Evolutionary conservation across 805 yeast genomes (phyloP).

Genomic region (Cyberlindnera euphorbiiphila): DNA sequence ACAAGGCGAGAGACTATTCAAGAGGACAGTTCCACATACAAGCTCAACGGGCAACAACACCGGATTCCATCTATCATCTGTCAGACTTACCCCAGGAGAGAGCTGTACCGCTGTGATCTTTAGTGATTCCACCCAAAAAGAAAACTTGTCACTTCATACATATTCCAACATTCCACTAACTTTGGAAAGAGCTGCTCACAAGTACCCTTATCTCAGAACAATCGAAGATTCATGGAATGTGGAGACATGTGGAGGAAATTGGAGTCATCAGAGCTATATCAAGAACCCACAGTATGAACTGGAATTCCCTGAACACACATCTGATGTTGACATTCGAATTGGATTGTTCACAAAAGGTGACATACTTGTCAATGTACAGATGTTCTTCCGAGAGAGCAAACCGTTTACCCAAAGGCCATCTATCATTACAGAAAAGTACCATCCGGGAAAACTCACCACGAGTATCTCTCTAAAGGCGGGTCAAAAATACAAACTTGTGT

Average conservation of each 20-base stretch:
- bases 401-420: constrained; percentile 33
- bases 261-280: constrained; percentile 42
- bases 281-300: constrained; percentile 53
- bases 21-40: constrained; percentile 4
- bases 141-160: constrained; percentile 23
- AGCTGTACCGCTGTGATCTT: constrained; percentile 30
- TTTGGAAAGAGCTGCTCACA: constrained; percentile 32
- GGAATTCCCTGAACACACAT: constrained; percentile 24
- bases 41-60: constrained; percentile 31
- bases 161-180: constrained; percentile 13
- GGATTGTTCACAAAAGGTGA: constrained; percentile 25
- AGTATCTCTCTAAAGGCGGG: constrained; percentile 27
- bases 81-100: constrained; percentile 27
- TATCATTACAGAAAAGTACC: constrained; percentile 34
- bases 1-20: constrained; percentile 32
- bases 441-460: constrained; percentile 23
- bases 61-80: constrained; percentile 36
- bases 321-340: constrained; percentile 21
- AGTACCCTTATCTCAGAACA: constrained; percentile 21
- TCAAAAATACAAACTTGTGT: constrained; percentile 41
- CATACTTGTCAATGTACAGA: constrained; percentile 38
- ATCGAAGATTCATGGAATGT: constrained; percentile 43
- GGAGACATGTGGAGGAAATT: constrained; percentile 50
- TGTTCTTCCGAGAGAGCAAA: constrained; percentile 37
- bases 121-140: constrained; percentile 9